These are phyloP conservation scores for Pythium aquatile DNA, from an alignment of 352 stramenopile species.

Conservation along the genomic window DNA sequence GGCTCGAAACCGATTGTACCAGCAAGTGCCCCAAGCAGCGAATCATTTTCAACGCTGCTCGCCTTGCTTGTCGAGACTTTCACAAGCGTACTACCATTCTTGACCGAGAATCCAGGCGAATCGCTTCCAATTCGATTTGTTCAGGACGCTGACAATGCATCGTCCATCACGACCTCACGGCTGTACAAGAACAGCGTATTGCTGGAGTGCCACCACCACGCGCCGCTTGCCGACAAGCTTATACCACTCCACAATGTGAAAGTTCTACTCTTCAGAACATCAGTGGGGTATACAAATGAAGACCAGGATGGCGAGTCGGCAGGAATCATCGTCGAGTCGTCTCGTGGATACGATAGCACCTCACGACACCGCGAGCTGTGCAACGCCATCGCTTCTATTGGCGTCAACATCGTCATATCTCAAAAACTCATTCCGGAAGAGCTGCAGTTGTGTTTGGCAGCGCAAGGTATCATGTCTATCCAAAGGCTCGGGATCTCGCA, in stretches of 20 bases:
- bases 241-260: constrained; percentile 26
- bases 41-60: constrained; percentile 25
- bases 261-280: constrained; percentile 60
- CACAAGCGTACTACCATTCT: constrained; percentile 38
- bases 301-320: constrained; percentile 5
- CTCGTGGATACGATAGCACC: not conserved
- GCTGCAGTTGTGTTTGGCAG: constrained; percentile 38
- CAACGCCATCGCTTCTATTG: constrained; percentile 33
- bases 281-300: constrained; percentile 38
- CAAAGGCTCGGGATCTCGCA: constrained; percentile 46
- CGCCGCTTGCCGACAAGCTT: not conserved
- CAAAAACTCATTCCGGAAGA: constrained; percentile 58
- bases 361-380: constrained; percentile 5
- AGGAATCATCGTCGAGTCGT: not conserved
- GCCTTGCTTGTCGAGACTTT: constrained; percentile 48
- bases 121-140: constrained; percentile 48
- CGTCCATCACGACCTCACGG: constrained; percentile 29
- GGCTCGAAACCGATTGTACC: constrained; percentile 34
- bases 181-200: constrained; percentile 47
- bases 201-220: constrained; percentile 28
- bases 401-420: constrained; percentile 43
- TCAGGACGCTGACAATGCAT: constrained; percentile 26
- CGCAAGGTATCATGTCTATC: constrained; percentile 45
- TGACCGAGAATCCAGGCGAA: constrained; percentile 37
- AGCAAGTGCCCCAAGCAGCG: constrained; percentile 3